Evolutionary conservation across 2,329 filamentous ascomycete species (phyloP).

Genomic region (Penicillium polonicum): DNA sequence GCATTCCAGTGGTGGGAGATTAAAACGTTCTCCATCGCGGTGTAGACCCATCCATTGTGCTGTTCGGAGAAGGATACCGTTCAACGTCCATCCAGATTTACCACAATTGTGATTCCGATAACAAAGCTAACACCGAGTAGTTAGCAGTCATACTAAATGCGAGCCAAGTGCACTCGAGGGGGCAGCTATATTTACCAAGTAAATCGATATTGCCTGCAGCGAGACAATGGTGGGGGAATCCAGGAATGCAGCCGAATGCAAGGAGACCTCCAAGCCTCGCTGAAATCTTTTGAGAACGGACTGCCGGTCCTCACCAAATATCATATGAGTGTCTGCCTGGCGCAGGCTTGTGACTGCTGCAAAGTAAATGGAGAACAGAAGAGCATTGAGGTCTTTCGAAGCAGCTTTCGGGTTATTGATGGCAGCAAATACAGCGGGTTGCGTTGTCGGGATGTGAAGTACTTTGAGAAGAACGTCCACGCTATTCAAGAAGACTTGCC

Average conservation of each 20-base stretch:
- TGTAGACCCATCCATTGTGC: not conserved
- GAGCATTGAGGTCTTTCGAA: not conserved
- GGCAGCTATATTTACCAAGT: not conserved
- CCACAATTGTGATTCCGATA: not conserved
- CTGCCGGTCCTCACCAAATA: not conserved
- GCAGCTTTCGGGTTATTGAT: not conserved
- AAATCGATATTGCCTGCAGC: not conserved
- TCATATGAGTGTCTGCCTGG: not conserved
- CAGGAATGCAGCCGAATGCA: not conserved
- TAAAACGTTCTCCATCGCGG: not conserved
- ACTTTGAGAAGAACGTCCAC: not conserved
- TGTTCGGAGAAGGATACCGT: not conserved
- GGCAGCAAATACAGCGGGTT: not conserved
- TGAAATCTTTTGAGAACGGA: not conserved
- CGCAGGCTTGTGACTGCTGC: not conserved
- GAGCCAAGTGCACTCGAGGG: not conserved
- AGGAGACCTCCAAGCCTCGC: not conserved
- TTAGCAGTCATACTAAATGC: not conserved
- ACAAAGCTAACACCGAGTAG: not conserved
- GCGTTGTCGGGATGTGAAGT: not conserved
- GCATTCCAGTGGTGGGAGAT: not conserved
- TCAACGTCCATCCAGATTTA: not conserved
- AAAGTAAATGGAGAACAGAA: not conserved
- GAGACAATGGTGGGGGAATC: not conserved
- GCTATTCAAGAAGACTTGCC: not conserved